Base-by-base conservation (phyloP, 345 rosid genomes). In the Murraya paniculata region DNA sequence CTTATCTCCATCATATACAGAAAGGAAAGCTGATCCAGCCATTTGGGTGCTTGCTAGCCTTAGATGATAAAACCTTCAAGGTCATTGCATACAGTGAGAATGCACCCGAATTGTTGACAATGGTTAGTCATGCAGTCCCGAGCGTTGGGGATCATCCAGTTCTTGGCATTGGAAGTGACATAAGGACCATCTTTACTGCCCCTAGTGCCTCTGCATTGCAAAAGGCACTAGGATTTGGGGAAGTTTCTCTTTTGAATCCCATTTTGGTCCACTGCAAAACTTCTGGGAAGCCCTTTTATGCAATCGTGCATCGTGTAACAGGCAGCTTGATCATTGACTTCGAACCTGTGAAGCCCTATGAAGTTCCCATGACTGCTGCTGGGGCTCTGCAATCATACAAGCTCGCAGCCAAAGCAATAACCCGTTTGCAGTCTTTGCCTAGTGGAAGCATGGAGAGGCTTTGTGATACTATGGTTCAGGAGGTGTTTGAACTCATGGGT, bases 311-410 rank as follows among this genome's bases (percentile, higher is more conserved):
- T 82, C 84, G 94, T 50, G 99, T 95, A 45, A 92, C 97, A 19
- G 91, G 98, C 68, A 91, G 99, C 89, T 84, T 93, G 80, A 88
- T 95, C 18, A 83, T 95, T 22, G 99, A 95, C 78, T 92, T 95
- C 69, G 99, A 95, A 81, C 99, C 97, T 11, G 99, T 95, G 79
- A 95, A 95, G 81, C 98, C 97, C 59, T 92, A 91, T 66, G 99
- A 95, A 88, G 94, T 91, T 36, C 96, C 99, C 70, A 92, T 91
- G 99, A 92, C 98, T 64, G 95, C 99, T 80, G 95, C 98, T 70
- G 99, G 99, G 56, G 99, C 99, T 57, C 82, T 95, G 78, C 99
- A 93, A 81, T 95, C 99, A 25, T 93, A 95, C 86, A 95, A 93
- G 84, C 97, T 95, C 24, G 99, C 99, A 45, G 99, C 97, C 28